Evolutionary conservation across 345 rosid species (phyloP), one percentile per base, ranked within the genome.

Genomic region (Mallotus nudiflorus): DNA sequence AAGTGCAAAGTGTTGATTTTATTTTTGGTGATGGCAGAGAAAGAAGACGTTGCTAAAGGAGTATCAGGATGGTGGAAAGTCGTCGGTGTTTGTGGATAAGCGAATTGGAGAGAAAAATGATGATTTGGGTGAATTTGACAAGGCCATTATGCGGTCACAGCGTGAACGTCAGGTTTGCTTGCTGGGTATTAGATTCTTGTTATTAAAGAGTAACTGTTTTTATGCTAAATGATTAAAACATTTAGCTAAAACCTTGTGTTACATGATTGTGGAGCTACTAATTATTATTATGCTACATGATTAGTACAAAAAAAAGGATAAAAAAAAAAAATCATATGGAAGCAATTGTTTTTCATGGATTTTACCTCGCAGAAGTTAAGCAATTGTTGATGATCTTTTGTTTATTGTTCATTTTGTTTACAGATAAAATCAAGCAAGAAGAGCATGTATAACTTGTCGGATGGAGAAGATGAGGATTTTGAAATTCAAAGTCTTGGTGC

Each of bases 51-150:
- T 92, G 77, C 73, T 85, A 67, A 92, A 89, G 75, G 99, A 95
- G 83, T 95, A 92, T 46, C 85, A 92, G 76, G 86, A 81, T 82
- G 88, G 92, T 12, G 70, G 78, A 54, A 95, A 92, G 81, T 70
- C 97, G 19, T 86, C 97, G 6, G 80, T 80, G 27, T 89, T 92
- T 52, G 54, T 87, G 31, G 99, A 92, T 75, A 92, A 89, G 75
- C 86, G 97, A 73, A 92, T 95, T 19, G 99, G 97, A 61, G 97
- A 92, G 73, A 78, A 80, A 12, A 76, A 92, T 57, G 87, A 85
- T 35, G 89, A 80, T 67, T 84, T 95, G 28, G 91, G 74, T 4
- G 96, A 95, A 52, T 92, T 90, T 56, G 97, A 92, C 35, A 95
- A 92, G 77, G 97, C 71, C 73, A 80, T 95, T 4, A 80, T 92